These are phyloP conservation scores for Ustanciosporium gigantosporum DNA, from an alignment of 1,284 basidiomycete species.

Conservation along the genomic window DNA sequence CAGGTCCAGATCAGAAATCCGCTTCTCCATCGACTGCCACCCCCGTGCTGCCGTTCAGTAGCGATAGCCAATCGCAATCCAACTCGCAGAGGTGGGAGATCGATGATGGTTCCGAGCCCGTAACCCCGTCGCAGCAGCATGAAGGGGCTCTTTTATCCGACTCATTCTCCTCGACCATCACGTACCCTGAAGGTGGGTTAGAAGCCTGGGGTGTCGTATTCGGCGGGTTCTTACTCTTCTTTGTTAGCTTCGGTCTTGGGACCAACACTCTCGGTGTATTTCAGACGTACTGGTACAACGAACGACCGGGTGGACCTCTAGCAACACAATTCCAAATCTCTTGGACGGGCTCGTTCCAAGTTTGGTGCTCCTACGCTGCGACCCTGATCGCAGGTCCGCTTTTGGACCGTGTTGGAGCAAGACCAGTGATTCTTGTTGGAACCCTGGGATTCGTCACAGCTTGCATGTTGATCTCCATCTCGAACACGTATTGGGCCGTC, in stretches of 20 bases:
- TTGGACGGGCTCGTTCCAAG: conserved; percentile 6
- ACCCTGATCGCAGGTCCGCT: conserved; percentile 1
- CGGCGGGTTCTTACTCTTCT: conserved; percentile 2
- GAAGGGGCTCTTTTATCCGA: too few relatives aligned
- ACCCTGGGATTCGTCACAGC: conserved; percentile 6
- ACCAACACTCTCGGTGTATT: conserved; percentile 8
- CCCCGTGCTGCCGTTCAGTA: too few relatives aligned
- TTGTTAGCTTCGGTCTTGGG: conserved; percentile 7
- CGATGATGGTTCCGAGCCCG: too few relatives aligned
- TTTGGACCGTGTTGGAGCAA: conserved; percentile 5
- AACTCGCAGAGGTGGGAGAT: too few relatives aligned
- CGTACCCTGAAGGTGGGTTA: conserved; percentile 7
- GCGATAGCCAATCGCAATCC: too few relatives aligned
- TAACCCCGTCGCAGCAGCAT: too few relatives aligned
- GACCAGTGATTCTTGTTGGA: conserved; percentile 1
- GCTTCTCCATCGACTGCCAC: too few relatives aligned
- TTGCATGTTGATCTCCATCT: conserved; percentile 5
- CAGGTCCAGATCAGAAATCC: too few relatives aligned
- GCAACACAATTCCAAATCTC: conserved; percentile 5
- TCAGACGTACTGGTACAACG: conserved; percentile 11
- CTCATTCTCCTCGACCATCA: too few relatives aligned
- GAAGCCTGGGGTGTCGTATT: conserved; percentile 5
- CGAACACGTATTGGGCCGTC: conserved; percentile 8
- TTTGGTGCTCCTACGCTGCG: conserved; percentile 6
- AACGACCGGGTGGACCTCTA: conserved; percentile 5